A percentile compares a stretch with the other conserved stretches of the same genome.
phyloP scores from a whole-genome alignment of 2,329 filamentous ascomycete genomes.

The Plenodomus tracheiphilus region DNA sequence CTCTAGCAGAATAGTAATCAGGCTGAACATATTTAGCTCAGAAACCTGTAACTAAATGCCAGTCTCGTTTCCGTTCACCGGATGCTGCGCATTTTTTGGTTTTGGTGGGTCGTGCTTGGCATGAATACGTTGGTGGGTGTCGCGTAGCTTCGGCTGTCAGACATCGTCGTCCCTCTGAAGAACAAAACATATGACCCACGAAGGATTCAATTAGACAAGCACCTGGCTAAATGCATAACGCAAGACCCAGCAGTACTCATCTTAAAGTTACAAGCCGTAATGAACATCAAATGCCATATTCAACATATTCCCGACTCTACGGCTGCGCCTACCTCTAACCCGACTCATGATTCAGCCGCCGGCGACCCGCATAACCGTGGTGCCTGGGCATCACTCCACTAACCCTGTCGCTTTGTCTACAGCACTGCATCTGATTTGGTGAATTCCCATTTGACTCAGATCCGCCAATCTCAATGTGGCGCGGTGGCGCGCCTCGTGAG shows the following conservation, averaged over 20 bases:
- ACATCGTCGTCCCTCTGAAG: no score
- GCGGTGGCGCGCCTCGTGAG: neutral
- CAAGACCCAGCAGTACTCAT: no score
- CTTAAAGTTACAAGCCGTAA: no score
- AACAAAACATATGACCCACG: no score
- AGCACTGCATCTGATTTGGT: neutral
- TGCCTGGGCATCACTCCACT: neutral
- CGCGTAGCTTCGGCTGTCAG: no score
- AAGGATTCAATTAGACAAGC: no score
- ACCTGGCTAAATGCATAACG: no score
- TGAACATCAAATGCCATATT: no score
- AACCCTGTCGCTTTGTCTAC: neutral
- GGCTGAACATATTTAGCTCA: neutral
- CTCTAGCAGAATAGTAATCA: neutral
- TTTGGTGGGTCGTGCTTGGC: neutral
- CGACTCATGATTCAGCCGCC: neutral
- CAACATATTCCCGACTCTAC: no score
- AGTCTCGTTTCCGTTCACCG: slow-evolving; percentile 1
- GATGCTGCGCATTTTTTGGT: neutral
- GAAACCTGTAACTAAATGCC: neutral
- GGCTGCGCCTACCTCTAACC: neutral
- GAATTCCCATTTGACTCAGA: neutral
- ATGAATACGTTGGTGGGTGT: neutral
- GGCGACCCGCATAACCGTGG: neutral
- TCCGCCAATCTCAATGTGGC: neutral